These are phyloP conservation scores for Fusarium stilboides DNA, from an alignment of 2,329 filamentous ascomycete species.

Conservation along the genomic window DNA sequence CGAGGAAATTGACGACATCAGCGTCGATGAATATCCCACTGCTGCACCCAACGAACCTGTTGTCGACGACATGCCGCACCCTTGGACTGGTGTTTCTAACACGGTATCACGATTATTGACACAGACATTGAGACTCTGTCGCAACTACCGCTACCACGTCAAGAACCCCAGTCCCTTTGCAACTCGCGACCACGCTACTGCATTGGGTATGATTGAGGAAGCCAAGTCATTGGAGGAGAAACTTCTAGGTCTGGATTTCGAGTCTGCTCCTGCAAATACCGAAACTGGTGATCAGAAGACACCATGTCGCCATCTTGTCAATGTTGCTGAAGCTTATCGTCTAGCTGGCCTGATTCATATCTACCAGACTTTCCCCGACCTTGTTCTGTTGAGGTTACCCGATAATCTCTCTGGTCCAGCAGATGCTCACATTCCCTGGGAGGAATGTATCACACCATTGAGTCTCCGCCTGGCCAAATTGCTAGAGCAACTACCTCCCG, in stretches of 20 bases:
- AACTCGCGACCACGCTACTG: slow-evolving; percentile 30
- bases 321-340: slow-evolving; percentile 57
- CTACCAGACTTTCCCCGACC: slow-evolving; percentile 57
- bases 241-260: slow-evolving; percentile 51
- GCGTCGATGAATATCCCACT: slow-evolving; percentile 29
- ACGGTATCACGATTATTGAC: slow-evolving; percentile 54
- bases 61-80: slow-evolving; percentile 51
- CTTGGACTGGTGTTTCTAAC: slow-evolving; percentile 58
- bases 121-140: slow-evolving; percentile 55
- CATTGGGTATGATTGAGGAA: slow-evolving; percentile 50
- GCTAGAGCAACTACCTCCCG: slow-evolving; percentile 52
- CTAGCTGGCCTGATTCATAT: slow-evolving; percentile 57
- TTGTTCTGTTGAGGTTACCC: slow-evolving; percentile 52
- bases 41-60: slow-evolving; percentile 24
- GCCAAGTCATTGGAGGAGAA: slow-evolving; percentile 54
- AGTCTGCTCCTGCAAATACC: slow-evolving; percentile 22
- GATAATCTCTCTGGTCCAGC: slow-evolving; percentile 7
- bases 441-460: slow-evolving; percentile 53
- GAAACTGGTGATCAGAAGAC: slow-evolving; percentile 52
- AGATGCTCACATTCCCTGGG: slow-evolving; percentile 47
- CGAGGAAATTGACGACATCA: slow-evolving; percentile 29
- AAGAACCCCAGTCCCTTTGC: slow-evolving; percentile 38
- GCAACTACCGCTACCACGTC: slow-evolving; percentile 52
- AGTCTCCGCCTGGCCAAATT: slow-evolving; percentile 50
- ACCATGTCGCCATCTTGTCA: slow-evolving; percentile 52